Evolutionary conservation across 441 rosid genomes (phyloP).

Genomic region (Populus hybrid): DNA sequence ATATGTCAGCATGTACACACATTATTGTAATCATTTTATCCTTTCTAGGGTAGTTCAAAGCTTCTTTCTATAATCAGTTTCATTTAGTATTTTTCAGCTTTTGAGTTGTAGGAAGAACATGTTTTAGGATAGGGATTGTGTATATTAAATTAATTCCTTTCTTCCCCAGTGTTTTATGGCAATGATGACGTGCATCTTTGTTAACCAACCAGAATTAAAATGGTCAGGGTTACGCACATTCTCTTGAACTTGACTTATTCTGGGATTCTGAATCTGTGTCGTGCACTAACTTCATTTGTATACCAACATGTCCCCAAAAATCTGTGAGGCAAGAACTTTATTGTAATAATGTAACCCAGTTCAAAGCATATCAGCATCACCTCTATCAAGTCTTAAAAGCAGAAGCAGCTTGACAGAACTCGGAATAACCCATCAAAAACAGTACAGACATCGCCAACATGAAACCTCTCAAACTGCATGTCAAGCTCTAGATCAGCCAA

Average conservation of each 20-base stretch:
- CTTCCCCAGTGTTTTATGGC: slow-evolving; percentile 11
- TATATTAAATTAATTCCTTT: slow-evolving; percentile 18
- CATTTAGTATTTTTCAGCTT: slow-evolving; percentile 14
- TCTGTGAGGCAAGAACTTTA: no score
- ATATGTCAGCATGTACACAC: slow-evolving; percentile 30
- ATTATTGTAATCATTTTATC: slow-evolving; percentile 21
- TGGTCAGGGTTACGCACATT: neutral
- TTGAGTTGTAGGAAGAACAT: slow-evolving; percentile 23
- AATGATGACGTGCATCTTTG: slow-evolving; percentile 7
- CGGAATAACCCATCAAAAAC: slow-evolving; percentile 59
- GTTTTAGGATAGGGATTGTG: slow-evolving; percentile 21
- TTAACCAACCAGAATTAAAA: neutral
- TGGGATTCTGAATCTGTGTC: neutral
- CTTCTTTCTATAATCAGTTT: slow-evolving; percentile 17
- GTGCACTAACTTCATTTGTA: no score
- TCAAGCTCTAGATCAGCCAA: slow-evolving; percentile 34
- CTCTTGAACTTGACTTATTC: neutral
- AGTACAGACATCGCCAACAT: slow-evolving; percentile 64
- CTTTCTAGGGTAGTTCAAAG: slow-evolving; percentile 19
- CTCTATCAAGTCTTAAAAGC: slow-evolving; percentile 59
- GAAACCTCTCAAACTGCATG: slow-evolving; percentile 54
- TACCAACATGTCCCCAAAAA: neutral
- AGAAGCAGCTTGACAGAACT: slow-evolving; percentile 62
- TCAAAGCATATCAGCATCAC: slow-evolving; percentile 67
- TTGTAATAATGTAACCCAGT: slow-evolving; percentile 61